phyloP scores from a whole-genome alignment of 129 eudicot species.

The Oenanthe sinensis region DNA sequence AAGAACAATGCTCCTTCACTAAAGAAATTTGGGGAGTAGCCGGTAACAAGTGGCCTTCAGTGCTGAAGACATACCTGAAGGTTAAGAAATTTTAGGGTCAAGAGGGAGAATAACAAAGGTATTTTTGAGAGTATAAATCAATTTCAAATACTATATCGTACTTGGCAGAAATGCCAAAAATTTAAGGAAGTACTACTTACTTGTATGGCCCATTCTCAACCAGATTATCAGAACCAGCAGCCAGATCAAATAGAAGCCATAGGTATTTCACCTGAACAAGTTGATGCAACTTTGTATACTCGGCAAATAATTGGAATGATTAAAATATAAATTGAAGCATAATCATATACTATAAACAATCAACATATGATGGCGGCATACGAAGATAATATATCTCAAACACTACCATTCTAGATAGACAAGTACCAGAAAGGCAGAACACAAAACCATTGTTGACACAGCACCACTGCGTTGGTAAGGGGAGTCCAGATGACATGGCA shows the following conservation, averaged over 20 bases:
- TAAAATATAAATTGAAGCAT: neutral
- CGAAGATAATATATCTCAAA: neutral
- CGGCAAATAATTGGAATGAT: neutral
- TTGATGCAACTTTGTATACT: neutral
- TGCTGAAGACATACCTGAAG: slow-evolving; percentile 79
- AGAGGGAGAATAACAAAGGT: neutral
- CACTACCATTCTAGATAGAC: neutral
- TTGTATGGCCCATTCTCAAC: slow-evolving; percentile 96
- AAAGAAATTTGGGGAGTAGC: slow-evolving; percentile 82
- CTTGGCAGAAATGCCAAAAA: neutral
- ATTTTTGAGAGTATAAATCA: neutral
- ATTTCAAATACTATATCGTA: neutral
- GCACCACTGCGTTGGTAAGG: neutral
- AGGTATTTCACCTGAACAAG: slow-evolving; percentile 73
- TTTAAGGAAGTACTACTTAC: slow-evolving; percentile 30
- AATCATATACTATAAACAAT: neutral
- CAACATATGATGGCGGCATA: neutral
- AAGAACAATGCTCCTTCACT: slow-evolving; percentile 64
- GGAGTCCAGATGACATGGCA: neutral
- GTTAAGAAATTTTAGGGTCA: neutral
- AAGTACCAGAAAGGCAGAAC: neutral
- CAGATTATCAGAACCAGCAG: slow-evolving; percentile 86
- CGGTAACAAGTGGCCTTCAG: slow-evolving; percentile 90
- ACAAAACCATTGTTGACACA: neutral
- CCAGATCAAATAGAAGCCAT: slow-evolving; percentile 96